These are phyloP conservation scores for Prunus mira DNA, from an alignment of 306 rosid genomes.

Conservation along the genomic window DNA sequence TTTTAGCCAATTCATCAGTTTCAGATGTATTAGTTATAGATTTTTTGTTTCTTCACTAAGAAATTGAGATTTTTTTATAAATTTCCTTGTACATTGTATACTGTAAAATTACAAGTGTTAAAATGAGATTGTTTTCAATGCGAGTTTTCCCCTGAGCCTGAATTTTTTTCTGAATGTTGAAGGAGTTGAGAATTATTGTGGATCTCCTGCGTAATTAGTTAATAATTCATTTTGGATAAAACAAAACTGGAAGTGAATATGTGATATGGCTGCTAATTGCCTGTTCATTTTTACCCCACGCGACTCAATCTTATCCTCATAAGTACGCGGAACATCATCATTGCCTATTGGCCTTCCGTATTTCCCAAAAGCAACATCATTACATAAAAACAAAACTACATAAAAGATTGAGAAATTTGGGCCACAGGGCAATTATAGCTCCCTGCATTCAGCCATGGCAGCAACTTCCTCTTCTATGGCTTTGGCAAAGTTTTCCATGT, in stretches of 20 bases:
- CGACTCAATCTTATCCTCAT: constrained; percentile 48
- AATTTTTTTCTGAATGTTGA: neutral
- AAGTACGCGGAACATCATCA: constrained; percentile 13
- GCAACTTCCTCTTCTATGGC: constrained; percentile 63
- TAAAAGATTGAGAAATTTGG: neutral
- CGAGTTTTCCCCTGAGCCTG: neutral
- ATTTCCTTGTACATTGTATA: neutral
- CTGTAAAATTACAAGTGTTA: constrained; percentile 10
- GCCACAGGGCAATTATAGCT: neutral
- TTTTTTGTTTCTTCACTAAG: neutral
- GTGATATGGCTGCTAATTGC: constrained; percentile 7
- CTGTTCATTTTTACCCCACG: constrained; percentile 31
- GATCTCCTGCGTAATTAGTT: neutral
- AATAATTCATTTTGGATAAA: too few relatives aligned
- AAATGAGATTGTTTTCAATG: constrained; percentile 8
- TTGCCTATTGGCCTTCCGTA: neutral
- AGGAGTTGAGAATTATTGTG: neutral
- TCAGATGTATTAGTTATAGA: neutral
- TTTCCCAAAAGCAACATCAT: constrained; percentile 1
- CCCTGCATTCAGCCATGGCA: constrained; percentile 51
- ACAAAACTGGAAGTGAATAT: too few relatives aligned
- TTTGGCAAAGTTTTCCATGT: constrained; percentile 52
- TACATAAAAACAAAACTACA: neutral
- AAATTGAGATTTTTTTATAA: neutral
- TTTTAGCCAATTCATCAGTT: neutral